Evolutionary conservation across 2,329 filamentous ascomycete genomes (phyloP).

Genomic region (Corinectria fuckeliana): DNA sequence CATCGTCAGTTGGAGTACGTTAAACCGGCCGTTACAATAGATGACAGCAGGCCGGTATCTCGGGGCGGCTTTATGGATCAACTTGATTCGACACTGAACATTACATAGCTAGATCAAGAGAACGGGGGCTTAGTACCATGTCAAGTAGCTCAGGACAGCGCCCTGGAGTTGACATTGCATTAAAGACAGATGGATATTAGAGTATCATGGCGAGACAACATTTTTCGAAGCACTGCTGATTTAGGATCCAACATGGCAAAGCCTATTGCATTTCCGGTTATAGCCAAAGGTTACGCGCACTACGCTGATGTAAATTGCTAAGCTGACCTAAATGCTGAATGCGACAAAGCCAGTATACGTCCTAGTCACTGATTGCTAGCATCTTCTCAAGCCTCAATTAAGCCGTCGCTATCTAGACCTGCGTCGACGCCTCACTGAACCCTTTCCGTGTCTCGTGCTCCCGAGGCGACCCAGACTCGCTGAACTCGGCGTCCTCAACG

Average conservation of each 20-base stretch:
- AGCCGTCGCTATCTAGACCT: not conserved
- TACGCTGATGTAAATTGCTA: no score
- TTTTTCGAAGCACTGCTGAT: no score
- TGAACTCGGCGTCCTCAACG: not conserved
- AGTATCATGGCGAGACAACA: no score
- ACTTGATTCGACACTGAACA: not conserved
- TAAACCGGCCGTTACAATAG: not conserved
- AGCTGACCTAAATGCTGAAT: no score
- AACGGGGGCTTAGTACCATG: no score
- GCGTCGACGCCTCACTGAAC: not conserved
- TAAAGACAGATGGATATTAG: no score
- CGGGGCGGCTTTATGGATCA: not conserved
- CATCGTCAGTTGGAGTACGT: not conserved
- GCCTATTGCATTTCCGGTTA: no score
- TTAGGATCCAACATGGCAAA: no score
- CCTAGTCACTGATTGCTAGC: not conserved
- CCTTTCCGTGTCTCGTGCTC: not conserved
- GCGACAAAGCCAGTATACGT: no score
- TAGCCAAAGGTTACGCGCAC: no score
- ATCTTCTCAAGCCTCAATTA: not conserved
- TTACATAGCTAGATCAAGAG: not conserved
- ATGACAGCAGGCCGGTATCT: not conserved
- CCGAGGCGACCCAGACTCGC: not conserved
- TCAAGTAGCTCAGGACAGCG: not conserved
- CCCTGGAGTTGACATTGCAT: not conserved